Base-by-base conservation (phyloP, 495 filamentous ascomycete genomes). In the Tuber calosporum region DNA sequence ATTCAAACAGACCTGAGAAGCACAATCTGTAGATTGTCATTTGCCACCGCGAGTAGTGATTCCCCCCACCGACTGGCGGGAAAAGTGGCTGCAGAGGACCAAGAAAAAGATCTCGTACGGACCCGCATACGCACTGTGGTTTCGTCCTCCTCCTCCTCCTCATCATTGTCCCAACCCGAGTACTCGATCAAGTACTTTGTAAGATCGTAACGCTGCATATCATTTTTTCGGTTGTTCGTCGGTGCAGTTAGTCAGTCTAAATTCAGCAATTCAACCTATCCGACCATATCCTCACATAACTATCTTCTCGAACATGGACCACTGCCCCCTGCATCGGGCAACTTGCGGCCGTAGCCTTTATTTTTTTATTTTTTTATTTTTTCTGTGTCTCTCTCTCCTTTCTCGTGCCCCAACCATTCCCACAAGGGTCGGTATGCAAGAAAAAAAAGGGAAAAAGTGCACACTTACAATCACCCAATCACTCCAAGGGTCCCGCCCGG, bases 11-110 rank as follows among this genome's bases (percentile, higher is more conserved):
- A 72, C 69, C 70, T 69, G 58, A 84, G 67, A 41, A 86, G 69
- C 40, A 84, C 34, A 74, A 86, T 79, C 67, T 85, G 82, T 40
- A 81, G 81, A 41, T 83, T 77, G 41, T 86, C 84, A 77, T 85
- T 85, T n/a, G 84, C 79, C 5, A 84, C 73, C 58, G 84, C 84
- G 39, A 86, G 70, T 11, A 84, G 71, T 38, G 76, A 76, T 69
- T 79, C 72, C 43, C 75, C 75, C 71, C 75, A 75, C 53, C 78
- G 71, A 42, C 76, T 74, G 22, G 70, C 73, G 72, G 53, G 48
- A 70, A 78, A 77, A 37, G 70, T 78, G 42, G 76, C 75, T 72
- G 71, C 72, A 70, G 75, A 70, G 69, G 80, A 82, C 82, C 82
- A 84, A 66, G 73, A 72, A 70, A 85, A 77, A 58, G 71, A 74